Evolutionary conservation across 768 basidiomycete genomes (phyloP), one percentile per base, ranked within the genome.

Genomic region (Leccinellum luteum): DNA sequence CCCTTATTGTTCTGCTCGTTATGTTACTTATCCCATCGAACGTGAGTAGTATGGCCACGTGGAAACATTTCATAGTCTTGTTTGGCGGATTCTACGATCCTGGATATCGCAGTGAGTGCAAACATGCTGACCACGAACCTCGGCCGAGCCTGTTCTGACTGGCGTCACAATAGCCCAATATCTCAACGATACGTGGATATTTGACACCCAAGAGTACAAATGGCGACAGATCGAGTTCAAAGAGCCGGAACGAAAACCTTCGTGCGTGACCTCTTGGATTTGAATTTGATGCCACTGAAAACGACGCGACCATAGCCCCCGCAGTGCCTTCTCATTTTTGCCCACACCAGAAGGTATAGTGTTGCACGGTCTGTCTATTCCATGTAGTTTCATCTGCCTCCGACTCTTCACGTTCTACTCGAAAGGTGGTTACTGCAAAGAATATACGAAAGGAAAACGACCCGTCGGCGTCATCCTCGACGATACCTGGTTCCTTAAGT

Each of bases 11-110:
- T 3, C 6, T 7, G 32, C 15, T 12, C 14, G 1, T 27, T 1
- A 7, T 47, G 13, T 17, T 23, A n/a, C 54, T 55, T 25, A 25
- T 45, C 15, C 23, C 8, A 15, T 47, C n/a, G 23, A 44, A 17
- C 43, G 8, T 17, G 14, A n/a, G 27, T 49, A 90, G 90, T 34
- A 93, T 94, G 91, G 88, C 88, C 0, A 75, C 89, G 45, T 96
- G 90, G 90, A 96, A 95, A 67, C 89, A 95, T 52, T 85, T 81
- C 55, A 82, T 95, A 27, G 79, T 95, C 35, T 77, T 96, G 0
- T 97, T 95, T 66, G 94, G 93, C 5, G 94, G 93, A 1, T 95
- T 95, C 69, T 88, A 91, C 60, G 92, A 95, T 67, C 89, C 90
- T 2, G 93, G 94, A 2, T 75, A 90, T 48, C 85, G 84, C 45